phyloP scores from a whole-genome alignment of 345 rosid genomes.

The Diplotaxis tenuifolia region DNA sequence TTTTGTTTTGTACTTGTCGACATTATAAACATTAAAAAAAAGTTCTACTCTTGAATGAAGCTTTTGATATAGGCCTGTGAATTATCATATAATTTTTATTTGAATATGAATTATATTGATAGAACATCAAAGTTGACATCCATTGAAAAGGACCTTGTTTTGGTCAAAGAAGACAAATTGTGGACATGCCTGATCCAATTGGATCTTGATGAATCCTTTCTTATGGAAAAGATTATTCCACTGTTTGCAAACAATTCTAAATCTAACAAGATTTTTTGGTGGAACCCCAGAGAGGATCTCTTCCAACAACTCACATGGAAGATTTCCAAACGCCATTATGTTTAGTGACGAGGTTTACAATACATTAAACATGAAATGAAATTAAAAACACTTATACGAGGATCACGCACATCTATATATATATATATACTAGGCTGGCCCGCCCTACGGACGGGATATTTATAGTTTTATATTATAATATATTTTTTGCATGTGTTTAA shows the following conservation, averaged over 20 bases:
- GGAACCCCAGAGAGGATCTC: neutral
- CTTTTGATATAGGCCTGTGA: neutral
- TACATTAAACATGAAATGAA: neutral
- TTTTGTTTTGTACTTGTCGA: neutral
- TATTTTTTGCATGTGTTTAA: too few species aligned
- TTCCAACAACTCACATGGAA: neutral
- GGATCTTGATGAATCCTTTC: neutral
- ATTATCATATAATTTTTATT: neutral
- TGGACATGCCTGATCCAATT: neutral
- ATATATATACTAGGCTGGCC: too few species aligned
- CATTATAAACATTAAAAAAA: constrained; percentile 1
- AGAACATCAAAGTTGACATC: neutral
- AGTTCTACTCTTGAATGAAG: constrained; percentile 1
- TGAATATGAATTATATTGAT: neutral
- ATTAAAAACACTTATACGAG: too few species aligned
- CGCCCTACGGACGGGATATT: too few species aligned
- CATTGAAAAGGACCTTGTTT: neutral
- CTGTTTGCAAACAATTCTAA: neutral
- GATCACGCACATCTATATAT: too few species aligned
- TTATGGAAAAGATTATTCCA: neutral
- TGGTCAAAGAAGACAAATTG: neutral
- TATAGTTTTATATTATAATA: too few species aligned
- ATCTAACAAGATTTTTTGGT: neutral
- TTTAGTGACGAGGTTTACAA: neutral
- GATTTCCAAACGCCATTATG: neutral